Percentiles rank a stretch among this genome's conserved stretches.
Conservation (phyloP, 495 filamentous ascomycete genomes). For the Penicillium odoratum region DNA sequence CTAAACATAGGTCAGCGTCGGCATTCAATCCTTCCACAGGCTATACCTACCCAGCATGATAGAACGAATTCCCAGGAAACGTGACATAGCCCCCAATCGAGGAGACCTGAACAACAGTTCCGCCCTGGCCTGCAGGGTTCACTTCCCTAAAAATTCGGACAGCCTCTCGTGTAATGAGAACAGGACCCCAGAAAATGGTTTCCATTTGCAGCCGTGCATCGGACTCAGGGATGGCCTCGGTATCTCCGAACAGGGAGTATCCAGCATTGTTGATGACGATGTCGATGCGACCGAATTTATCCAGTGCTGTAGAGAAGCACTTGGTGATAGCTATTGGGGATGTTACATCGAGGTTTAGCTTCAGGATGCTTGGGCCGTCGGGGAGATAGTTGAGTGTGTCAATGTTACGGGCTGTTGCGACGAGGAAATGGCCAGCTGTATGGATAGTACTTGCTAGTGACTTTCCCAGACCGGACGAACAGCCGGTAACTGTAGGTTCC, state of each 20-base stretch:
- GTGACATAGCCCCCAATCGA: conserved; percentile 50
- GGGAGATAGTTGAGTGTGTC: conserved; percentile 37
- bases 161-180: conserved; percentile 42
- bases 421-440: conserved; percentile 40
- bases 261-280: conserved; percentile 38
- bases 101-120: conserved; percentile 52
- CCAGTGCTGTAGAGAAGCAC: conserved; percentile 30
- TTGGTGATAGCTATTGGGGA: conserved; percentile 21
- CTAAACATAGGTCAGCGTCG: conserved; percentile 9
- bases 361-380: conserved; percentile 32
- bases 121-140: conserved; percentile 35
- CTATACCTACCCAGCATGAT: conserved; percentile 40
- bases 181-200: conserved; percentile 56
- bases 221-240: conserved; percentile 43
- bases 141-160: conserved; percentile 47
- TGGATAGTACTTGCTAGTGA: conserved; percentile 37
- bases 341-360: conserved; percentile 24
- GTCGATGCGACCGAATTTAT: conserved; percentile 28
- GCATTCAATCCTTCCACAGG: background rate
- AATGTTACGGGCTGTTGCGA: conserved; percentile 47
- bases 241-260: conserved; percentile 41
- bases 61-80: conserved; percentile 46
- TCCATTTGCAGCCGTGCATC: conserved; percentile 46
- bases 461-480: conserved; percentile 39
- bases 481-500: conserved; percentile 20